These are phyloP conservation scores for Candida coquimbonensis DNA, from an alignment of 805 yeast species.

Conservation along the genomic window DNA sequence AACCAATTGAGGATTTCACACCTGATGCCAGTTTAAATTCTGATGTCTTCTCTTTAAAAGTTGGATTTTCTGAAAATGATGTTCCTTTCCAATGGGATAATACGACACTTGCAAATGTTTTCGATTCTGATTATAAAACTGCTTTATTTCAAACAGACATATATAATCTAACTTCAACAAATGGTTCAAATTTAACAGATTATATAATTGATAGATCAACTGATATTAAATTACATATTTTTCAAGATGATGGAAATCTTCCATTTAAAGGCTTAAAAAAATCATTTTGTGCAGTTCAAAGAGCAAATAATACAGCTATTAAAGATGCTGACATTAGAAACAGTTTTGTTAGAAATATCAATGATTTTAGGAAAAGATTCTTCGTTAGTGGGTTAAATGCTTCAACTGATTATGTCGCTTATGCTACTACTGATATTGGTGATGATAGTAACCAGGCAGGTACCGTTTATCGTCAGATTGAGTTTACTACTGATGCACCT, in stretches of 20 bases:
- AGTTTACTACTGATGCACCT: slow-evolving; percentile 47
- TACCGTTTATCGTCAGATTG: slow-evolving; percentile 46
- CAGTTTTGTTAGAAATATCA: slow-evolving; percentile 32
- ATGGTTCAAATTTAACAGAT: slow-evolving; percentile 4
- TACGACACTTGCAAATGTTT: slow-evolving; percentile 43
- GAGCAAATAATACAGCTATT: slow-evolving; percentile 18
- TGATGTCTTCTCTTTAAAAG: slow-evolving; percentile 25
- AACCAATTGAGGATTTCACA: slow-evolving; percentile 10
- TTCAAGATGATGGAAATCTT: slow-evolving; percentile 32
- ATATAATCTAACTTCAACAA: slow-evolving; percentile 25
- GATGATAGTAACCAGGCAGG: slow-evolving; percentile 47
- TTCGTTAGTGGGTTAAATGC: slow-evolving; percentile 52
- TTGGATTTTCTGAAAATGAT: slow-evolving; percentile 60
- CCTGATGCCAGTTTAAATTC: not conserved
- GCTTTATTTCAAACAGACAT: slow-evolving; percentile 61
- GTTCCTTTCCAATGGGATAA: slow-evolving; percentile 66
- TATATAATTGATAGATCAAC: slow-evolving; percentile 3
- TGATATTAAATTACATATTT: slow-evolving; percentile 39
- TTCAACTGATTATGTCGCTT: slow-evolving; percentile 58
- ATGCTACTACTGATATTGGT: slow-evolving; percentile 44
- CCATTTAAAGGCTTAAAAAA: slow-evolving; percentile 34
- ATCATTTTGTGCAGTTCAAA: slow-evolving; percentile 68
- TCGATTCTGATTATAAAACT: slow-evolving; percentile 65
- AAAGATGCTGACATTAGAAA: slow-evolving; percentile 26
- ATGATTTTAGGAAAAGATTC: slow-evolving; percentile 52